Evolutionary conservation across 2,329 filamentous ascomycete genomes (phyloP).

Genomic region (Fusarium foetens): DNA sequence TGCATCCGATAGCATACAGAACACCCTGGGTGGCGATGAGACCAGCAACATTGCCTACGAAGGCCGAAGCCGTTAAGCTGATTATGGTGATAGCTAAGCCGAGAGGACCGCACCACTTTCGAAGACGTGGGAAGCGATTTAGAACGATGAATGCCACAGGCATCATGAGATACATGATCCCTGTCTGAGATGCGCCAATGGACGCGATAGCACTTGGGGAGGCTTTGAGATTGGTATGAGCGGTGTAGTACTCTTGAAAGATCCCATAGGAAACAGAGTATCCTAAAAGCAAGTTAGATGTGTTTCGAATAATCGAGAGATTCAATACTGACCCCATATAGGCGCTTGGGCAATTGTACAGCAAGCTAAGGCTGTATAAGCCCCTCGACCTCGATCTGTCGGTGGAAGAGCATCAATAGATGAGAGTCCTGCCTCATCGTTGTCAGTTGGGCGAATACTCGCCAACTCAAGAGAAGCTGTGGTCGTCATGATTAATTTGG

Average conservation of each 20-base stretch:
- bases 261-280: slow-evolving; percentile 66
- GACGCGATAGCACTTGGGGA: slow-evolving; percentile 43
- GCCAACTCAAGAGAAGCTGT: slow-evolving; percentile 25
- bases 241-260: slow-evolving; percentile 74
- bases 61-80: slow-evolving; percentile 60
- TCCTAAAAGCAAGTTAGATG: slow-evolving; percentile 24
- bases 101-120: slow-evolving; percentile 53
- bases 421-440: not conserved
- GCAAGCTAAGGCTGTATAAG: slow-evolving; percentile 46
- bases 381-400: slow-evolving; percentile 44
- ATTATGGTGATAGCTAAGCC: slow-evolving; percentile 60
- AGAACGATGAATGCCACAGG: slow-evolving; percentile 60
- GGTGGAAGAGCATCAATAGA: slow-evolving; percentile 42
- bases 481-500: slow-evolving; percentile 12
- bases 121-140: slow-evolving; percentile 52
- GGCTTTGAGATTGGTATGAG: slow-evolving; percentile 65
- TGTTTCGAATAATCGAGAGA: too few species aligned
- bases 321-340: slow-evolving; percentile 44
- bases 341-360: slow-evolving; percentile 48
- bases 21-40: slow-evolving; percentile 69
- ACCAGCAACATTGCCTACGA: slow-evolving; percentile 59
- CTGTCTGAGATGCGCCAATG: slow-evolving; percentile 45
- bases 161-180: slow-evolving; percentile 64
- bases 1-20: slow-evolving; percentile 66
- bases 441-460: not conserved